These are phyloP conservation scores for Cyathus striatus DNA, from an alignment of 768 basidiomycete genomes.

Conservation along the genomic window DNA sequence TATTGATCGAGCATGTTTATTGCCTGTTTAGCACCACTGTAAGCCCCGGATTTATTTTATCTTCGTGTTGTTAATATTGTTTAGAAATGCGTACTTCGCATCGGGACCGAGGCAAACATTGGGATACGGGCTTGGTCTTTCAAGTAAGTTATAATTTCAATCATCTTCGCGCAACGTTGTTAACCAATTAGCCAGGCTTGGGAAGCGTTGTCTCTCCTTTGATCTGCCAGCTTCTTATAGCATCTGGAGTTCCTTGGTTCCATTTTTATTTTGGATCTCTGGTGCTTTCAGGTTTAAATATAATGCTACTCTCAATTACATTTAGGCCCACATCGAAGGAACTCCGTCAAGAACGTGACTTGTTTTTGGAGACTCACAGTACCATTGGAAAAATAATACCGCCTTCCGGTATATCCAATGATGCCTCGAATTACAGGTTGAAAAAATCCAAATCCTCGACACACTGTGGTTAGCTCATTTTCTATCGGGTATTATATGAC, in stretches of 20 bases:
- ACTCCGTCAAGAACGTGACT: conserved; percentile 26
- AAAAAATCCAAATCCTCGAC: too few species aligned
- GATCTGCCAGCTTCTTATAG: conserved; percentile 46
- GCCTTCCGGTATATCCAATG: too few species aligned
- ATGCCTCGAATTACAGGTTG: too few species aligned
- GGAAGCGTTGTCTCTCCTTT: conserved; percentile 52
- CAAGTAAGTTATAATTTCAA: conserved; percentile 31
- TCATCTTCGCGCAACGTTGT: neutral
- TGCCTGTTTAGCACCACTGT: conserved; percentile 38
- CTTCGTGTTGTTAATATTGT: neutral
- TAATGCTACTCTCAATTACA: conserved; percentile 29
- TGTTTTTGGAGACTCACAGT: too few species aligned
- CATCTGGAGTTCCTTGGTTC: conserved; percentile 45
- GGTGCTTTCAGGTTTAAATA: conserved; percentile 39
- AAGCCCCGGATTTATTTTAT: conserved; percentile 7
- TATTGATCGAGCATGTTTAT: conserved; percentile 4
- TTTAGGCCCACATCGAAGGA: conserved; percentile 44
- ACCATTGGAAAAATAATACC: too few species aligned
- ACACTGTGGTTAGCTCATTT: too few species aligned
- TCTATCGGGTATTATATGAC: too few species aligned
- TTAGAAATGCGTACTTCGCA: conserved; percentile 43
- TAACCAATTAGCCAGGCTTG: conserved; percentile 28
- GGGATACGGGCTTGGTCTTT: conserved; percentile 43
- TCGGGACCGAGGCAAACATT: conserved; percentile 33
- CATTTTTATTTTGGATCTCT: conserved; percentile 56